phyloP scores from a whole-genome alignment of 495 filamentous ascomycete species.

The Venustampulla echinocandica region DNA sequence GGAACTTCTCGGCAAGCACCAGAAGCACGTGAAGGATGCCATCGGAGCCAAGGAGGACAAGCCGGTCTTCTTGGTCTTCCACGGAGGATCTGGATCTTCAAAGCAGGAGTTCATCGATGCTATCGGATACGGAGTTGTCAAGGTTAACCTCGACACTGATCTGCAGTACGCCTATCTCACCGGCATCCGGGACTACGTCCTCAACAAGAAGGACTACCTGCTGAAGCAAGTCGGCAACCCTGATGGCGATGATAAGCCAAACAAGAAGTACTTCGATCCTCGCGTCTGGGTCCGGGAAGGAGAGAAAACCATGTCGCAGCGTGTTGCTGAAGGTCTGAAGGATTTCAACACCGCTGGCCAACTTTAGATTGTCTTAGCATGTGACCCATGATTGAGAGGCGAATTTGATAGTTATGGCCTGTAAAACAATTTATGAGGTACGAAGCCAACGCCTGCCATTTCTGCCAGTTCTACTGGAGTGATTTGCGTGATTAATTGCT shows the following conservation, averaged over 20 bases:
- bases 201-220: slow-evolving; percentile 93
- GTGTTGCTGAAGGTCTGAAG: slow-evolving; percentile 69
- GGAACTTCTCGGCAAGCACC: slow-evolving; percentile 89
- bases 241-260: slow-evolving; percentile 90
- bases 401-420: not conserved
- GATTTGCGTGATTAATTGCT: not conserved
- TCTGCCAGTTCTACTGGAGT: too few species aligned
- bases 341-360: slow-evolving; percentile 89
- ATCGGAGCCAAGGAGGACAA: slow-evolving; percentile 58
- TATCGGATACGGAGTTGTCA: slow-evolving; percentile 89
- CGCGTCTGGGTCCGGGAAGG: slow-evolving; percentile 83
- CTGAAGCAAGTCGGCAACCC: slow-evolving; percentile 83
- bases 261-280: slow-evolving; percentile 98
- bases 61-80: slow-evolving; percentile 98
- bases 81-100: slow-evolving; percentile 85
- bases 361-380: slow-evolving; percentile 49
- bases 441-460: not conserved
- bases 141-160: slow-evolving; percentile 94
- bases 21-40: slow-evolving; percentile 65
- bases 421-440: slow-evolving; percentile 5
- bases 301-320: slow-evolving; percentile 89
- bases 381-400: not conserved
- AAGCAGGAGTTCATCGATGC: slow-evolving; percentile 84
- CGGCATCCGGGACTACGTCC: slow-evolving; percentile 88
- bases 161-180: slow-evolving; percentile 78